Base-by-base conservation (phyloP, 2,329 filamentous ascomycete genomes). In the Colletotrichum tamarilloi region DNA sequence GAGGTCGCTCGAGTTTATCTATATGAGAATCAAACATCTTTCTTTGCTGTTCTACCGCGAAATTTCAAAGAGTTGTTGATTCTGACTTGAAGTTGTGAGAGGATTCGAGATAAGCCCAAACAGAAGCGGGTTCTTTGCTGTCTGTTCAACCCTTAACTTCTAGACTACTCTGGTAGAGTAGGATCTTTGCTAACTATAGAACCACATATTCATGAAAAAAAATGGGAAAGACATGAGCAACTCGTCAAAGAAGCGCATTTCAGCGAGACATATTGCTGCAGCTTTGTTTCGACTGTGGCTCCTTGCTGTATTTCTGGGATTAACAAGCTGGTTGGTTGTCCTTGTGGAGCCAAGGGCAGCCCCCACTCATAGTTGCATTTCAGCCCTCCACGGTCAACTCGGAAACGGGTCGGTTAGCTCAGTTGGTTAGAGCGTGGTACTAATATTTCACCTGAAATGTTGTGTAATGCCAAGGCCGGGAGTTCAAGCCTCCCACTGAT, bases 401-500 rank as follows among this genome's bases (percentile, higher is more conserved):
- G 1, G 14, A 60, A 64, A 56, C 32, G 53, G 70, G 70, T 72
- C 70, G 70, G 70, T 72, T 72, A 72, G 66, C 70, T 72, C 69
- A 72, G 69, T 72, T 72, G 69, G 69, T 72, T 69, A 69, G 69
- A 72, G 69, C 69, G 69, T 72, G 69, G 69, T 72, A 72, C 69
- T 72, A 72, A 72, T 72, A 72, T 63, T 53, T 64, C 66, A 72
- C 4, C 59, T 14, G 59, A 55, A 53, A 68, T 72, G 59, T 72
- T 60, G 30, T 19, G 69, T 69, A 60, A 72, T 72, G 69, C 69
- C 69, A 72, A 72, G 66, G 69, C 42, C 69, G 69, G 66, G 69
- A 72, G 69, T 72, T 72, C 69, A 72, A 72, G 66, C 69, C 69
- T 72, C 69, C 66, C 69, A 72, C 69, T 72, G 70, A 72, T 72